Percentiles rank a stretch among this genome's conserved stretches.
These are phyloP conservation scores for Magnolia sinica DNA, from an alignment of 164 flowering plant species.

Conservation along the genomic window DNA sequence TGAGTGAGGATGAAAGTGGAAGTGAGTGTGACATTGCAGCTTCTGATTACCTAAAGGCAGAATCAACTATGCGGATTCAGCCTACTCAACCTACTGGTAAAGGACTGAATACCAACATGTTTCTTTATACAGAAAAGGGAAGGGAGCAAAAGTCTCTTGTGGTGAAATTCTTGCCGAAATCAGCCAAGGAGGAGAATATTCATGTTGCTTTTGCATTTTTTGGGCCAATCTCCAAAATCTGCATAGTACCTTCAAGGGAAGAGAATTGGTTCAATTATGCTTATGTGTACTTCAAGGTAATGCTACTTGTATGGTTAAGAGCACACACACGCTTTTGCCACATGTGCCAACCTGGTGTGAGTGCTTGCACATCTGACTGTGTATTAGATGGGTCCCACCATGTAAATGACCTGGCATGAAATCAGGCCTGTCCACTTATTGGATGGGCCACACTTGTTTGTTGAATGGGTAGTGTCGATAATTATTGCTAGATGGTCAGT, in stretches of 20 bases:
- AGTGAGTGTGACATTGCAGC: slow-evolving; percentile 11
- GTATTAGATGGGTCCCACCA: background rate
- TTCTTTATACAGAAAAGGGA: slow-evolving; percentile 8
- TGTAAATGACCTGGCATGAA: background rate
- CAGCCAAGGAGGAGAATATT: slow-evolving; percentile 4
- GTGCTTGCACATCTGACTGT: background rate
- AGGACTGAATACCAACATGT: background rate
- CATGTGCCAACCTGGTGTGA: too few species aligned
- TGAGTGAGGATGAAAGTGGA: slow-evolving; percentile 1
- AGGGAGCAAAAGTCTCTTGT: slow-evolving; percentile 17
- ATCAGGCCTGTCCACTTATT: background rate
- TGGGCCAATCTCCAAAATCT: slow-evolving; percentile 21
- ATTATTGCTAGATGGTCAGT: background rate
- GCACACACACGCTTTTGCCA: background rate
- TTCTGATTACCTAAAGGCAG: background rate
- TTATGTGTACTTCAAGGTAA: slow-evolving; percentile 35
- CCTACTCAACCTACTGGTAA: slow-evolving; percentile 8
- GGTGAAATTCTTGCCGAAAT: slow-evolving; percentile 27
- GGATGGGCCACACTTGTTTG: background rate
- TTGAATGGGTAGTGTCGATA: background rate
- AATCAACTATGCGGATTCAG: slow-evolving; percentile 9
- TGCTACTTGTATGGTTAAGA: background rate
- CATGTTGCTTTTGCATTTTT: slow-evolving; percentile 12
- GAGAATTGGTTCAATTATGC: slow-evolving; percentile 26
- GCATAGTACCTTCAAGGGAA: background rate